Evolutionary conservation across 345 rosid genomes (phyloP), one percentile per base, ranked within the genome.

Genomic region (Syzygium jambos): DNA sequence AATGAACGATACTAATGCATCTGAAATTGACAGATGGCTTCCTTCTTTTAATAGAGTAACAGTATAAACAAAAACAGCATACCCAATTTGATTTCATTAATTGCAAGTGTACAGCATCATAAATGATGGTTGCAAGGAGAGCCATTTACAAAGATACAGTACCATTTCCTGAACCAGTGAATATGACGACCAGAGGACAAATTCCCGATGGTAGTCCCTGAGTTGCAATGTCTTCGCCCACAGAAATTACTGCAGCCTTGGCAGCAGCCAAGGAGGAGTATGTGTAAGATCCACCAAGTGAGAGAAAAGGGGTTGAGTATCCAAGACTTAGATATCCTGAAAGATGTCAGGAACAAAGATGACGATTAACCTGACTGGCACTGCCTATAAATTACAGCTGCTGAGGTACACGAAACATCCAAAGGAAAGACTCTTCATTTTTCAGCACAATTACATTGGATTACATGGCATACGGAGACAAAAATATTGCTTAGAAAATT

Each of bases 241-340:
- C 93, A 84, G 97, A 91, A 68, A 95, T 94, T 43, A 95, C 94
- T 78, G 98, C 98, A 52, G 98, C 94, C 92, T 96, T 96, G 43
- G 98, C 97, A 86, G 98, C 95, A 90, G 96, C 97, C 91, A 96
- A 86, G 63, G 98, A 95, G 86, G 98, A 86, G 90, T 96, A 96
- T 95, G 94, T 95, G 88, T 96, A 96, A 49, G 98, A 94, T 86
- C 96, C 91, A 10, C 96, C 98, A 2, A 96, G 91, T 6, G 97
- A 94, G 38, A 94, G 96, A 88, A 96, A 95, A 25, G 97, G 98
- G 1, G 98, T 94, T 43, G 98, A 96, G 88, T 94, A 96, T 87
- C 98, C 98, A 41, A 94, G 94, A 91, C 95, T 91, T 82, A 96
- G 90, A 89, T 94, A 95, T 63, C 98, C 98, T 96, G 94, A 88